A percentile compares a stretch with the other conserved stretches of the same genome.
phyloP scores from a whole-genome alignment of 1,139 yeast species.

The Candida labiduridarum region DNA sequence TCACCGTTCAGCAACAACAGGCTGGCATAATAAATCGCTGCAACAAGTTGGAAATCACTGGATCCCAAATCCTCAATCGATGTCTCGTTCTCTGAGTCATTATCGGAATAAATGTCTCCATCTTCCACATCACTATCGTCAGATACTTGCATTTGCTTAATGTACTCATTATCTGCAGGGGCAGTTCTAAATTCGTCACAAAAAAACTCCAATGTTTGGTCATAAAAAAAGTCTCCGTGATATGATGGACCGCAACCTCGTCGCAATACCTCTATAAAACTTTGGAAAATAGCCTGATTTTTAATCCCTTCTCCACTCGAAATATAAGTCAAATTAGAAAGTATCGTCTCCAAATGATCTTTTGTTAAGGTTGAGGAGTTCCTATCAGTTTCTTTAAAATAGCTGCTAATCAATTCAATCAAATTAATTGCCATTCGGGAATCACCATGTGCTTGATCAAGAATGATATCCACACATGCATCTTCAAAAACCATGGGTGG shows the following conservation, averaged over 20 bases:
- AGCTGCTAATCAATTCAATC: conserved; percentile 31
- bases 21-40: conserved; percentile 15
- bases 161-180: conserved; percentile 12
- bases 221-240: conserved; percentile 4
- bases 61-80: background rate
- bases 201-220: conserved; percentile 7
- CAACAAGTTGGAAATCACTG: conserved; percentile 2
- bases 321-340: conserved; percentile 1
- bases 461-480: conserved; percentile 15
- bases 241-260: background rate
- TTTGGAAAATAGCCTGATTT: conserved; percentile 1
- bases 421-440: conserved; percentile 35
- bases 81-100: conserved; percentile 15
- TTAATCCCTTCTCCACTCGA: background rate
- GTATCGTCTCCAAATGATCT: background rate
- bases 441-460: conserved; percentile 31
- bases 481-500: conserved; percentile 18
- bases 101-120: conserved; percentile 20
- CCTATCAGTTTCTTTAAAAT: conserved; percentile 5
- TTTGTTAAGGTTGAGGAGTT: background rate
- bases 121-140: conserved; percentile 35
- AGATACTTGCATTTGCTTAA: conserved; percentile 33
- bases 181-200: conserved; percentile 16
- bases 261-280: conserved; percentile 2
- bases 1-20: conserved; percentile 29